phyloP scores from a whole-genome alignment of 257 asterid genomes.

The Sherardia arvensis region DNA sequence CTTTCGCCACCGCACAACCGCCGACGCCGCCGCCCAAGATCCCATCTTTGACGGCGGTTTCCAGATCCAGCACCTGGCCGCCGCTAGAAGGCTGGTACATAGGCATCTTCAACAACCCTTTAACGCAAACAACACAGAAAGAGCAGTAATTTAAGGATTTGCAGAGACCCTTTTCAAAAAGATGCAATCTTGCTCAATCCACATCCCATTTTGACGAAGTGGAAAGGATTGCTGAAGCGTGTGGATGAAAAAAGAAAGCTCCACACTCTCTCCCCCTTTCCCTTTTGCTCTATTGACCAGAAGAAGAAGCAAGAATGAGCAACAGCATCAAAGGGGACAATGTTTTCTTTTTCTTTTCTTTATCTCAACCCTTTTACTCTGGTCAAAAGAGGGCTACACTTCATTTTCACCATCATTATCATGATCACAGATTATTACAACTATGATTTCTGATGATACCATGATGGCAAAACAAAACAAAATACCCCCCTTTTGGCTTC shows the following conservation, averaged over 20 bases:
- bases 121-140: not conserved
- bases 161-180: constrained; percentile 17
- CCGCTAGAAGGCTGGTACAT: constrained; percentile 42
- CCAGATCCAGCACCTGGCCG: constrained; percentile 53
- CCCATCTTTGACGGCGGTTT: constrained; percentile 59
- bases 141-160: constrained; percentile 5
- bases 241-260: constrained; percentile 36
- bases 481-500: constrained; percentile 17
- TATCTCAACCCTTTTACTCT: constrained; percentile 36
- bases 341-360: constrained; percentile 25
- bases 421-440: constrained; percentile 10
- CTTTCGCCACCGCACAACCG: constrained; percentile 11
- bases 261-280: constrained; percentile 22
- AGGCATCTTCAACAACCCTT: constrained; percentile 26
- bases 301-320: constrained; percentile 24
- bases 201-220: constrained; percentile 21
- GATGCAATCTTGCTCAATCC: constrained; percentile 19
- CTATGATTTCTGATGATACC: constrained; percentile 12
- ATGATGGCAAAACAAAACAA: constrained; percentile 12
- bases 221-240: constrained; percentile 24
- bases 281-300: constrained; percentile 30
- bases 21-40: constrained; percentile 44
- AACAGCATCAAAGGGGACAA: constrained; percentile 32
- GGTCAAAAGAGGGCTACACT: constrained; percentile 38
- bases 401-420: constrained; percentile 39